Base-by-base conservation (phyloP, 2,329 filamentous ascomycete genomes). In the Diaporthe ampelina region DNA sequence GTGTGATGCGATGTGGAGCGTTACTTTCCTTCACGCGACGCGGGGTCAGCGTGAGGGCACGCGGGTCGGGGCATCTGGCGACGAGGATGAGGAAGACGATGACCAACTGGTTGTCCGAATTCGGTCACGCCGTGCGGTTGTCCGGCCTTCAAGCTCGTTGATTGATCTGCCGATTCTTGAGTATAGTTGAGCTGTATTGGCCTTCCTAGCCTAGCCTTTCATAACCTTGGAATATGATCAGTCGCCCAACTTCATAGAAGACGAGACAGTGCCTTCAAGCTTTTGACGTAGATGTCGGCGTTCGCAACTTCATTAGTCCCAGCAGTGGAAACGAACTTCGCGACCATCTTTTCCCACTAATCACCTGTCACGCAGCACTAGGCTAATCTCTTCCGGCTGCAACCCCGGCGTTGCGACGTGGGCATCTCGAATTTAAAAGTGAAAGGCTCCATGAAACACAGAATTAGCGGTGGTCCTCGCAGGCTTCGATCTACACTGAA, bases 31-130 rank as follows among this genome's bases (percentile, higher is more conserved):
- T 11, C 32, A n/a, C 48, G 45, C 45, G 45, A 35, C 45, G 63
- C 45, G 63, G 63, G 63, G 63, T 52, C n/a, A 26, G 4, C 24
- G 21, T 7, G 43, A 24, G 26, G 11, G 35, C 43, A 32, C 24
- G 26, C 26, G 50, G 61, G 32, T 52, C 63, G 63, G 63, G 63
- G 10, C n/a, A 67, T 67, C 32, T 67, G 32, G 13, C 63, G 29
- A 67, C 63, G 63, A 67, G 63, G 13, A 37, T 7, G 10, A 13
- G 21, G 17, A 35, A 7, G 15, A n/a, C 26, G 10, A 67, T 48
- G 11, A 67, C 52, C 19, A 50, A n/a, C 13, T 67, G 11, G 43
- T 35, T 13, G 26, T 50, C 40, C 11, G n/a, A 35, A 35, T 50
- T 17, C 7, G 50, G 10, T 21, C 9, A 52, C 8, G 45, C 45